Evolutionary conservation across 75 land plant genomes (phyloP), one percentile per base, ranked within the genome.

Genomic region (Ceratopteris richardii): DNA sequence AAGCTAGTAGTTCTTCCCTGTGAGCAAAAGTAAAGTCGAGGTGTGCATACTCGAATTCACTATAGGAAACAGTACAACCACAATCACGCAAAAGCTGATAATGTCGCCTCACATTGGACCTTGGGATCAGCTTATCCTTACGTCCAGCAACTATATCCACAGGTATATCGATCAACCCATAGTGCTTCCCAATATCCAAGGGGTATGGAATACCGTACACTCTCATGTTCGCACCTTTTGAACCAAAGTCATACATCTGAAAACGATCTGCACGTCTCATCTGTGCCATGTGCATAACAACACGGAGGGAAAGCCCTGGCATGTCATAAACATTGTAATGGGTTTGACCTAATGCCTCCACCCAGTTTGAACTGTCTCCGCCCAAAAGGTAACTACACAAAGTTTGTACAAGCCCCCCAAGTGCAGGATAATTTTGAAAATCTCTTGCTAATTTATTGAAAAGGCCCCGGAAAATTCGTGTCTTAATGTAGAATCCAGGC

Each of bases 281-380:
- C 73, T 90, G 99, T 16, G 91, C 83, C 30, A 95, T 59, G 66
- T 95, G 99, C 7, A 63, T 71, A 14, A 76, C 80, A 56, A 90
- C 99, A 0, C 48, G 58, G 44, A 74, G 78, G 22, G 99, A 72
- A 1, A 95, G 74, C 11, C 96, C 99, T 0, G 99, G 99, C 99
- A 90, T 95, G 70, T 90, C 99, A 62, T 95, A 76, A 91, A 95
- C 85, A 64, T 95, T 95, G 55, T 90, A 95, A 56, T 95, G 99
- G n/a, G 99, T 70, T 37, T 68, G 40, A 0, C 88, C 96, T 3
- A 95, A 44, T 21, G 85, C 96, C 0, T 88, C 96, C 7, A 95
- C 79, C 99, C 99, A 95, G 63, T 95, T 90, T 63, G 99, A 95
- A 60, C 86, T 81, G 57, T 95, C 99, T 0, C 99, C 99, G 23